phyloP scores from a whole-genome alignment of 140 eudicot genomes.

The Flaveria floridana region DNA sequence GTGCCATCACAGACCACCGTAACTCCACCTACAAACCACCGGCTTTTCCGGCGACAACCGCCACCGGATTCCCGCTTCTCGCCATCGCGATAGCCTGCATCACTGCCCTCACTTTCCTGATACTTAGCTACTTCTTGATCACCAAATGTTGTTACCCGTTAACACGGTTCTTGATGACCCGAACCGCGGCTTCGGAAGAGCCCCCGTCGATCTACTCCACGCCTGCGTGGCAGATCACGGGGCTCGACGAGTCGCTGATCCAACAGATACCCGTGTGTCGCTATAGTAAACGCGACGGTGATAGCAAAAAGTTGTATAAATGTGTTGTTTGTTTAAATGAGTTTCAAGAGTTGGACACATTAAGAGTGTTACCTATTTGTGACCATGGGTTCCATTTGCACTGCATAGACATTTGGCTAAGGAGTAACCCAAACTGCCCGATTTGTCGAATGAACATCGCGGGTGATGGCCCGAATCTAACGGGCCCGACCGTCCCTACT shows the following conservation, averaged over 20 bases:
- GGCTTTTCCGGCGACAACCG: constrained; percentile 36
- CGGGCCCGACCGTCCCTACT: constrained; percentile 46
- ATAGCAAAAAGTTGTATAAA: constrained; percentile 37
- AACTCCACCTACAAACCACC: constrained; percentile 39
- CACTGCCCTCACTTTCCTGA: constrained; percentile 55
- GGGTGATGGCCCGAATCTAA: constrained; percentile 42
- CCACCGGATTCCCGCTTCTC: constrained; percentile 65
- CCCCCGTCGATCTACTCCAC: constrained; percentile 56
- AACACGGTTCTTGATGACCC: constrained; percentile 43
- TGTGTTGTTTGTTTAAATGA: constrained; percentile 84
- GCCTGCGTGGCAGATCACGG: constrained; percentile 66
- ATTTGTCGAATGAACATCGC: constrained; percentile 71
- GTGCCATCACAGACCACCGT: constrained; percentile 48
- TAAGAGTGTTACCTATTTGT: constrained; percentile 74
- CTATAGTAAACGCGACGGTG: constrained; percentile 42
- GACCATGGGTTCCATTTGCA: constrained; percentile 83
- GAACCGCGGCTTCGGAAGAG: constrained; percentile 35
- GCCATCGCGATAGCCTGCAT: constrained; percentile 65
- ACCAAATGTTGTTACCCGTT: constrained; percentile 78
- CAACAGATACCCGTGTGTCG: constrained; percentile 68
- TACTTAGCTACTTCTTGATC: constrained; percentile 64
- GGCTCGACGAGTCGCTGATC: constrained; percentile 69
- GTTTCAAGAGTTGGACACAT: constrained; percentile 66
- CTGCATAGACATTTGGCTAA: constrained; percentile 86
- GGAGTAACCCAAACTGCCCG: constrained; percentile 77